Evolutionary conservation across 2,329 filamentous ascomycete species (phyloP).

Genomic region (Proliferodiscus dingleyae): DNA sequence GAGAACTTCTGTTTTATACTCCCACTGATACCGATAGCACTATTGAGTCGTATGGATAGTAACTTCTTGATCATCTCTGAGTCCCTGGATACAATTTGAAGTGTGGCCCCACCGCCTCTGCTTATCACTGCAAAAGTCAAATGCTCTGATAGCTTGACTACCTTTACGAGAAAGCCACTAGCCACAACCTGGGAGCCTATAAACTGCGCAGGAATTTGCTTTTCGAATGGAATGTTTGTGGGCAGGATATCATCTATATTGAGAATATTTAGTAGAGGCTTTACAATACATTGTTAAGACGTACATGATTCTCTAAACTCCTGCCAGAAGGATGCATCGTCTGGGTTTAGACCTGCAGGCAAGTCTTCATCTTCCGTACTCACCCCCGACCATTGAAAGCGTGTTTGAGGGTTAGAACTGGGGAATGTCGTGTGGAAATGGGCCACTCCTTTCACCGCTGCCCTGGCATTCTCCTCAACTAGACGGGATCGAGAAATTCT

Average conservation of each 20-base stretch:
- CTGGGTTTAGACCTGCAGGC: not conserved
- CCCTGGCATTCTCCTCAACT: too few species aligned
- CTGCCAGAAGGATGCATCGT: conserved; percentile 17
- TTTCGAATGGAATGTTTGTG: conserved; percentile 11
- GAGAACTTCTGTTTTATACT: conserved; percentile 16
- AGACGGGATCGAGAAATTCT: too few species aligned
- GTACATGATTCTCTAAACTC: conserved; percentile 26
- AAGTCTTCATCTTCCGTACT: too few species aligned
- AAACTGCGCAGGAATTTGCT: conserved; percentile 3
- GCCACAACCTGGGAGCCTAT: conserved; percentile 44
- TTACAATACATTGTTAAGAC: not conserved
- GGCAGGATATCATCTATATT: conserved; percentile 8
- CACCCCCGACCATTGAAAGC: not conserved
- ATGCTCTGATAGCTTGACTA: conserved; percentile 61
- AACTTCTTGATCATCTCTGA: conserved; percentile 37
- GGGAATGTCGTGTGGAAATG: too few species aligned
- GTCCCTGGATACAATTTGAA: conserved; percentile 28
- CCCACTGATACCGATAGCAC: conserved; percentile 48
- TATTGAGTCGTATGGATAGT: conserved; percentile 43
- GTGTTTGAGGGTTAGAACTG: too few species aligned
- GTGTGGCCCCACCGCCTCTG: conserved; percentile 37
- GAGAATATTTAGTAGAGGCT: conserved; percentile 2
- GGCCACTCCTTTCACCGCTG: too few species aligned
- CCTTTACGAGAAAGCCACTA: conserved; percentile 68
- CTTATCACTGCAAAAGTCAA: conserved; percentile 61